These are phyloP conservation scores for Scleroderma bovista DNA, from an alignment of 768 basidiomycete genomes.

Conservation along the genomic window DNA sequence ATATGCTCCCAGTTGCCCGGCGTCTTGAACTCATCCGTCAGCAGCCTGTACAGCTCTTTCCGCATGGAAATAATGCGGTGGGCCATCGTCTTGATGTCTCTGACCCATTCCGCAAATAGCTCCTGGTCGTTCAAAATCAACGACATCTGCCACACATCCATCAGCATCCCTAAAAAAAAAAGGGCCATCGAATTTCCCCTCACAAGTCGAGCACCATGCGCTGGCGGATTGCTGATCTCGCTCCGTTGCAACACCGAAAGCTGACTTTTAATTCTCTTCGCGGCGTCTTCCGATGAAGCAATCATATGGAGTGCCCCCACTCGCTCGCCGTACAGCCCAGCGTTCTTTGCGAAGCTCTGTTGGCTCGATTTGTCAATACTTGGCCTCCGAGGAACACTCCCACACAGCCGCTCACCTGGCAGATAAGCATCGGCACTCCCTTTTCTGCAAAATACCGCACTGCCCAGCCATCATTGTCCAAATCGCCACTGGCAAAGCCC, in stretches of 20 bases:
- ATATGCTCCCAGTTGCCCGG: constrained; percentile 98
- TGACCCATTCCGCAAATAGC: constrained; percentile 85
- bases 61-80: constrained; percentile 83
- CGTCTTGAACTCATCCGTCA: constrained; percentile 71
- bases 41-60: constrained; percentile 61
- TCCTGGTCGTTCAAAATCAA: constrained; percentile 71
- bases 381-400: not conserved
- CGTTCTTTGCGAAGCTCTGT: constrained; percentile 97
- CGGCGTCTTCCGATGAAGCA: constrained; percentile 56
- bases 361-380: constrained; percentile 6
- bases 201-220: constrained; percentile 85
- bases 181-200: constrained; percentile 18
- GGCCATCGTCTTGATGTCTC: constrained; percentile 83
- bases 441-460: constrained; percentile 80
- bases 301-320: constrained; percentile 91
- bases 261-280: constrained; percentile 75
- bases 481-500: constrained; percentile 90
- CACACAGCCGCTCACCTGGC: constrained; percentile 56
- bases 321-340: constrained; percentile 92
- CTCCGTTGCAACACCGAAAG: constrained; percentile 88
- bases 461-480: constrained; percentile 89
- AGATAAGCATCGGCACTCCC: constrained; percentile 74
- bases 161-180: not conserved
- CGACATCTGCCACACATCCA: constrained; percentile 45
- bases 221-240: constrained; percentile 93